Evolutionary conservation across 306 rosid genomes (phyloP).

Genomic region (Prunus fruticosa): DNA sequence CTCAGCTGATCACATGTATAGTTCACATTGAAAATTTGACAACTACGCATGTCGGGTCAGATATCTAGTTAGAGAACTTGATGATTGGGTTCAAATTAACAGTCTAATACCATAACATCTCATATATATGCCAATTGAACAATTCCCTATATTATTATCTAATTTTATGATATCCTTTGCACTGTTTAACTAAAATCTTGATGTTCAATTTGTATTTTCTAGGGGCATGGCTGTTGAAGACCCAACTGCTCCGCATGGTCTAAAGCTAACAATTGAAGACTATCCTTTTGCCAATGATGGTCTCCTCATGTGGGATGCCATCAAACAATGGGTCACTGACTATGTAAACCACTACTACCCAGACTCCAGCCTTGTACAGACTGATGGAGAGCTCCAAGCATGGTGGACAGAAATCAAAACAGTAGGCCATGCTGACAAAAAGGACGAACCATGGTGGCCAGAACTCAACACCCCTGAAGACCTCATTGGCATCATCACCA

Average conservation of each 20-base stretch:
- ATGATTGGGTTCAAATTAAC: too few species aligned
- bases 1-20: neutral
- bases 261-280: constrained; percentile 59
- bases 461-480: constrained; percentile 46
- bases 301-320: constrained; percentile 55
- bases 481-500: constrained; percentile 47
- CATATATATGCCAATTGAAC: neutral
- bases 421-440: constrained; percentile 66
- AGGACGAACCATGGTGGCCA: constrained; percentile 90
- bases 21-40: neutral
- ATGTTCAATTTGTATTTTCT: neutral
- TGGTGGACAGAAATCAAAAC: constrained; percentile 82
- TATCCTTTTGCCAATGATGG: constrained; percentile 85
- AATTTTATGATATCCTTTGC: neutral
- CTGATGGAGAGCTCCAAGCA: constrained; percentile 69
- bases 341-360: constrained; percentile 60
- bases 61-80: too few species aligned
- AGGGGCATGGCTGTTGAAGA: constrained; percentile 76
- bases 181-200: neutral
- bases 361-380: constrained; percentile 28
- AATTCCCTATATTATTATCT: neutral
- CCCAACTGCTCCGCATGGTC: constrained; percentile 64
- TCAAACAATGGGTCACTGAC: constrained; percentile 63
- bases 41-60: neutral
- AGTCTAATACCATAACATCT: neutral